Conservation (phyloP, 148 eudicot species). For the Chenopodium berlandieri region DNA sequence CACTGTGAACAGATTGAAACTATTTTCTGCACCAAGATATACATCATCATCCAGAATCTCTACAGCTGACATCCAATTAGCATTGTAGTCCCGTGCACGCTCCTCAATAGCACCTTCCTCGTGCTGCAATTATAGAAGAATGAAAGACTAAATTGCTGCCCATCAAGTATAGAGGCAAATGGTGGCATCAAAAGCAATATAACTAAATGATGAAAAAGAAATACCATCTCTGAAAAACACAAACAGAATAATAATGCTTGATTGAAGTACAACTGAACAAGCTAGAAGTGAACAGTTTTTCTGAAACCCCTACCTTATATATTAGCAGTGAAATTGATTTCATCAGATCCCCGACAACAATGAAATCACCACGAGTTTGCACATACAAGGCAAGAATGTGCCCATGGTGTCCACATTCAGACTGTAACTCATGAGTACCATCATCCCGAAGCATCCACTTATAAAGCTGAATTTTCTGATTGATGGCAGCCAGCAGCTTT, state of each 20-base stretch:
- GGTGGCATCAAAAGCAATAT: neutral
- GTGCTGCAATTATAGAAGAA: constrained; percentile 47
- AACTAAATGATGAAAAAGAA: neutral
- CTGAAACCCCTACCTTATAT: constrained; percentile 56
- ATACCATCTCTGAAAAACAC: neutral
- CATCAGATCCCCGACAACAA: constrained; percentile 96
- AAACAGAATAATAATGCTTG: neutral
- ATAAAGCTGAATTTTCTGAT: constrained; percentile 93
- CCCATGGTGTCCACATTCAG: constrained; percentile 98
- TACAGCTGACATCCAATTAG: constrained; percentile 98
- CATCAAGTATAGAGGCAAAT: neutral
- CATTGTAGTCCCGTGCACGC: constrained; percentile 96
- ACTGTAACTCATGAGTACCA: constrained; percentile 84
- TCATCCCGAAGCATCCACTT: constrained; percentile 98
- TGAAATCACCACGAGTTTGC: constrained; percentile 96
- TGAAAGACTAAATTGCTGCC: neutral
- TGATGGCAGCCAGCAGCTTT: constrained; percentile 89
- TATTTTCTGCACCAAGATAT: constrained; percentile 87
- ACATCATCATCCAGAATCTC: constrained; percentile 90
- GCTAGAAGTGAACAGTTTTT: neutral
- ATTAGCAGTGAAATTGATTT: constrained; percentile 89
- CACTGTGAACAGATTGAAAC: constrained; percentile 85
- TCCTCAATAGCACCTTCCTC: constrained; percentile 99
- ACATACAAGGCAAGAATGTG: constrained; percentile 96
- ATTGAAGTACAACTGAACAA: constrained; percentile 4